Base-by-base conservation (phyloP, 192 early-diverging fungal genomes). In the Entomortierella parvispora region DNA sequence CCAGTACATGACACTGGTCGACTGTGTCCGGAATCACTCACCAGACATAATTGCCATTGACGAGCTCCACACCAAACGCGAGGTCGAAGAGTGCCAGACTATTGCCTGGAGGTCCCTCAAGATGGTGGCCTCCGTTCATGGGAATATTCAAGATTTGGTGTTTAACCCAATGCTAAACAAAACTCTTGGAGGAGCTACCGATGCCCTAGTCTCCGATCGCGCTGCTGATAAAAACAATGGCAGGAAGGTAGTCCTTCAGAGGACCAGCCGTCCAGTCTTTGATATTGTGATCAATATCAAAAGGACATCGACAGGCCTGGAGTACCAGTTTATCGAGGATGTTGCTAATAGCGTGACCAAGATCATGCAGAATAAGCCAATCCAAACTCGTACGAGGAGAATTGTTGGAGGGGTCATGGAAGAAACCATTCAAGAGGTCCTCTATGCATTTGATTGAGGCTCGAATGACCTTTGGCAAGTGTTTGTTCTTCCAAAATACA, bases 121-220 rank as follows among this genome's bases (percentile, higher is more conserved):
- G 25, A 62, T 62, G 59, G 59, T 62, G 26, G 59, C 59, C 18
- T 62, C 44, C 33, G 59, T 62, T 12, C 59, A 62, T 18, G 59
- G 59, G 10, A 62, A 62, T 31, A 62, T 62, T n/a, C 59, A 62
- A 22, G 59, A 62, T 18, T 45, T 62, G 20, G 46, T 62, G 31
- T 62, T 62, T 43, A 62, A 62, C 32, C 59, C 59, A 7, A 62
- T 62, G 59, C n/a, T 62, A 17, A 62, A 62, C 46, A 62, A 62
- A 9, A 31, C 59, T 23, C 59, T 62, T 3, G 59, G 59, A 31
- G 59, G 59, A n/a, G 43, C 59, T 2, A 49, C 46, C 11, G 2
- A 62, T 3, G 59, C 46, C 33, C 59, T 62, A 29, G 46, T 62
- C 8, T 62, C 59, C 45, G 59, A 62, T 28, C 28, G 31, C 45